Evolutionary conservation across 2,329 filamentous ascomycete genomes (phyloP).

Genomic region (Fusarium camptoceras): DNA sequence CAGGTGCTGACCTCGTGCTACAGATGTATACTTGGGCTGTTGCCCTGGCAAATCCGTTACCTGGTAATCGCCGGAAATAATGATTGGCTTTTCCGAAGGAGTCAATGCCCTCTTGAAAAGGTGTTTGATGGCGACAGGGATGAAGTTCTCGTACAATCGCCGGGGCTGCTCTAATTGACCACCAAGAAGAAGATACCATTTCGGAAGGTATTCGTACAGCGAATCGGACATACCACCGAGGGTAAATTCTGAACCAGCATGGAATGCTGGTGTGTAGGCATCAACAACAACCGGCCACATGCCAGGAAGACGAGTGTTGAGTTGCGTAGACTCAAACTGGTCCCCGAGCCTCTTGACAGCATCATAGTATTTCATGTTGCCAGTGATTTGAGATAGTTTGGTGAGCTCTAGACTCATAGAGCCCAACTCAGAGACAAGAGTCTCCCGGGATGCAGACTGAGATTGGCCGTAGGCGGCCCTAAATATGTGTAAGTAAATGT

Average conservation of each 20-base stretch:
- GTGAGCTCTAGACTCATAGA: conserved; percentile 73
- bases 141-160: conserved; percentile 54
- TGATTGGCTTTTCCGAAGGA: conserved; percentile 66
- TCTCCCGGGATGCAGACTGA: conserved; percentile 40
- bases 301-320: conserved; percentile 67
- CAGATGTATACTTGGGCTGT: conserved; percentile 48
- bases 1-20: conserved; percentile 64
- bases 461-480: conserved; percentile 43
- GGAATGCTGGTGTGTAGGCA: conserved; percentile 45
- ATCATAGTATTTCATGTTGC: conserved; percentile 70
- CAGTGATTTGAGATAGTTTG: conserved; percentile 71
- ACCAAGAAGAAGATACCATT: conserved; percentile 74
- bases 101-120: conserved; percentile 77
- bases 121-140: conserved; percentile 62
- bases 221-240: conserved; percentile 69
- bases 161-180: conserved; percentile 57
- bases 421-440: conserved; percentile 54
- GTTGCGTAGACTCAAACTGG: conserved; percentile 65
- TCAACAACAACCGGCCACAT: conserved; percentile 71
- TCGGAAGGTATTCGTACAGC: conserved; percentile 73
- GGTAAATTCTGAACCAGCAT: conserved; percentile 60
- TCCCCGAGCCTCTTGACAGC: conserved; percentile 69
- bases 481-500: conserved; percentile 19
- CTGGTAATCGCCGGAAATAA: conserved; percentile 69
- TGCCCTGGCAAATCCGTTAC: conserved; percentile 43